phyloP scores from a whole-genome alignment of 352 stramenopile genomes.

The Phytophthora fragariaefolia region DNA sequence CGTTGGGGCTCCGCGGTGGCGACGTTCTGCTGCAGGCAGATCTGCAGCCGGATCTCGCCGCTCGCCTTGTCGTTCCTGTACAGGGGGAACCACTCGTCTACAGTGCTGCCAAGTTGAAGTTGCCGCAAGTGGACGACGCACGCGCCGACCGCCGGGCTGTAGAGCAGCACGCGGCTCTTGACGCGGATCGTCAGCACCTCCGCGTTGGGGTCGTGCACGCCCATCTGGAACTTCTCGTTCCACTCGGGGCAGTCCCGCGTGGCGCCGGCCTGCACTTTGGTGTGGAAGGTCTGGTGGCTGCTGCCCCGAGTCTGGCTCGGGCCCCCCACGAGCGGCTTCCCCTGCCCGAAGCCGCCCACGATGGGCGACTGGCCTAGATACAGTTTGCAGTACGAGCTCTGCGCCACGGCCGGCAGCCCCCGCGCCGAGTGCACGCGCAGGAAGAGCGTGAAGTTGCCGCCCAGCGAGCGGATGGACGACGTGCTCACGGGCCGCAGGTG shows the following conservation, averaged over 20 bases:
- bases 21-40: constrained; percentile 45
- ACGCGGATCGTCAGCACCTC: constrained; percentile 76
- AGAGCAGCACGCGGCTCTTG: constrained; percentile 74
- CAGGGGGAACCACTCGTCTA: constrained; percentile 69
- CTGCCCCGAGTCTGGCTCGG: constrained; percentile 10
- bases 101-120: constrained; percentile 46
- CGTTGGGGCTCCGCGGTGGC: background rate
- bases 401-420: constrained; percentile 48
- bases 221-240: constrained; percentile 82
- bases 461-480: constrained; percentile 15
- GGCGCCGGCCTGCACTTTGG: constrained; percentile 51
- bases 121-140: constrained; percentile 65
- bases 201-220: constrained; percentile 47
- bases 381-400: constrained; percentile 74
- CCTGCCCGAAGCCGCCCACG: constrained; percentile 42
- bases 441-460: constrained; percentile 59
- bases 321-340: constrained; percentile 24
- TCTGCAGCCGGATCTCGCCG: constrained; percentile 63
- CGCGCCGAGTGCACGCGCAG: constrained; percentile 72
- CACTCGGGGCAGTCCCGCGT: constrained; percentile 53
- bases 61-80: constrained; percentile 49
- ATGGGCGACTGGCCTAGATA: constrained; percentile 67
- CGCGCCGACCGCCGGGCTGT: constrained; percentile 65
- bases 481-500: constrained; percentile 8
- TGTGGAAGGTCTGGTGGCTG: constrained; percentile 63